These are phyloP conservation scores for Candida peoriensis DNA, from an alignment of 805 yeast species.

Conservation along the genomic window DNA sequence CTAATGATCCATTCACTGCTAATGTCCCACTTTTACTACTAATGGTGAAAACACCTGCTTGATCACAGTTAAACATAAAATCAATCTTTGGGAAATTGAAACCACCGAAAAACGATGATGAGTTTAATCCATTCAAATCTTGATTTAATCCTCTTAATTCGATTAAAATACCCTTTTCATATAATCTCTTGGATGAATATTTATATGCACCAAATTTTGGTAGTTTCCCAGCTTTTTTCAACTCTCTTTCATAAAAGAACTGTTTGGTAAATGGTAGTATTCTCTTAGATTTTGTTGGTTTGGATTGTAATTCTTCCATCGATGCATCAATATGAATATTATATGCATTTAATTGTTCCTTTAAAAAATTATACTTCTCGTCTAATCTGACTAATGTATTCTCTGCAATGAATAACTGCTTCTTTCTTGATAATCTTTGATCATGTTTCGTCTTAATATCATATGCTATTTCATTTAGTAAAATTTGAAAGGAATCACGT, in stretches of 20 bases:
- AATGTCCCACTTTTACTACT: conserved; percentile 71
- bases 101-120: conserved; percentile 32
- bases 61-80: conserved; percentile 72
- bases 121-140: conserved; percentile 31
- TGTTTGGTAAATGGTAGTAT: conserved; percentile 63
- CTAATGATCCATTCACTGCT: conserved; percentile 52
- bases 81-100: conserved; percentile 61
- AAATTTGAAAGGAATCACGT: conserved; percentile 66
- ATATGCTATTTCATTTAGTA: conserved; percentile 76
- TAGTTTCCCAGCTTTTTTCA: conserved; percentile 58
- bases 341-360: conserved; percentile 36
- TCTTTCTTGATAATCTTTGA: conserved; percentile 40
- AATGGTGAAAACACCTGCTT: conserved; percentile 64
- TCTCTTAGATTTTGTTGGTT: conserved; percentile 24
- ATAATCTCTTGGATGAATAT: conserved; percentile 68
- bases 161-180: conserved; percentile 64
- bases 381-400: conserved; percentile 39
- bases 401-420: conserved; percentile 40
- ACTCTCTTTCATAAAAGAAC: conserved; percentile 67
- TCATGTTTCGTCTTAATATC: conserved; percentile 63
- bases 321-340: conserved; percentile 46
- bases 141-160: conserved; percentile 52
- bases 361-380: conserved; percentile 41
- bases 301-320: conserved; percentile 43
- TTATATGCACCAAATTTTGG: conserved; percentile 76